Evolutionary conservation across 2,329 filamentous ascomycete species (phyloP).

Genomic region (Gnomoniopsis smithogilvyi): DNA sequence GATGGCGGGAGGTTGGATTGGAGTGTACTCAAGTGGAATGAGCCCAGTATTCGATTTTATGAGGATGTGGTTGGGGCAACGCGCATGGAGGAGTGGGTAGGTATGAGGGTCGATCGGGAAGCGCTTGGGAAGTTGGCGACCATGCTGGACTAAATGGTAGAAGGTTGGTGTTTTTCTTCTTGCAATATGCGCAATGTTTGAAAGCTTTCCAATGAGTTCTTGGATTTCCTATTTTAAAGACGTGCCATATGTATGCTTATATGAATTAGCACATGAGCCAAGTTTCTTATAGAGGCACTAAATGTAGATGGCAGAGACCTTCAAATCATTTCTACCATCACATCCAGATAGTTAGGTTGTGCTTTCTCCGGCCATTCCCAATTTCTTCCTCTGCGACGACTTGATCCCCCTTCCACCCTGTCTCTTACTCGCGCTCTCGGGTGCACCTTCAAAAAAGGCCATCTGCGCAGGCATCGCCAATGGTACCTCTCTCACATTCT

Average conservation of each 20-base stretch:
- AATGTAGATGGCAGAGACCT: too few species aligned
- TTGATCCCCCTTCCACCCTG: background rate
- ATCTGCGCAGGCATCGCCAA: conserved; percentile 31
- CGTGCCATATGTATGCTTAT: too few species aligned
- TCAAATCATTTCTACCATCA: too few species aligned
- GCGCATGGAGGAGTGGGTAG: conserved; percentile 68
- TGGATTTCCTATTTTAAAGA: too few species aligned
- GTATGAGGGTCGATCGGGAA: conserved; percentile 70
- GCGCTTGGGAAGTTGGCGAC: conserved; percentile 58
- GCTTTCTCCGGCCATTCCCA: background rate
- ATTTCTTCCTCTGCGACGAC: background rate
- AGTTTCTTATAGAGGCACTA: too few species aligned
- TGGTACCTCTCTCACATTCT: conserved; percentile 24
- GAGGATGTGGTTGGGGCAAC: conserved; percentile 61
- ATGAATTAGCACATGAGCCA: too few species aligned
- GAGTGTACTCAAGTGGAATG: conserved; percentile 91
- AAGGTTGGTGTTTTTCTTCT: background rate
- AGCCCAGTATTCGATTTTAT: conserved; percentile 87
- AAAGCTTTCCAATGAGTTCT: too few species aligned
- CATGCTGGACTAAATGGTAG: conserved; percentile 30
- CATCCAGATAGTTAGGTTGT: too few species aligned
- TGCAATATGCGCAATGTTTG: too few species aligned
- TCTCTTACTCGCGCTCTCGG: background rate
- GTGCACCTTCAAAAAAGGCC: conserved; percentile 47
- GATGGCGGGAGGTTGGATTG: conserved; percentile 79